Conservation (phyloP, 1,139 yeast species). For the Saccharomyces uvarum region DNA sequence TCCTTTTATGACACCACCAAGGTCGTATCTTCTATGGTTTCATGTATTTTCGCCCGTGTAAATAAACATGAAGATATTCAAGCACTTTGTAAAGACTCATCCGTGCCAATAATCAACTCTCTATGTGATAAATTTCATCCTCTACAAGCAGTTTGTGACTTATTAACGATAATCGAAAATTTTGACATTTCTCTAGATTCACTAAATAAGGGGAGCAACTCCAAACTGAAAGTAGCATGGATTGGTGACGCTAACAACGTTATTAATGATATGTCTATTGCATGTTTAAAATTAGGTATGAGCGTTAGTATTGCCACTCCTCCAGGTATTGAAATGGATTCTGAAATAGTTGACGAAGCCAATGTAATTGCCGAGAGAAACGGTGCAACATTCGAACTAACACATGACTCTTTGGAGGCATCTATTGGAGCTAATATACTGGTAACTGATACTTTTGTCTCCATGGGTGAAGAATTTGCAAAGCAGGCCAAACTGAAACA, state of each 20-base stretch:
- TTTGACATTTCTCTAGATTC: conserved; percentile 37
- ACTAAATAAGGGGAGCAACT: conserved; percentile 20
- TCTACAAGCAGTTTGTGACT: conserved; percentile 86
- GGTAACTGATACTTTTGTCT: conserved; percentile 96
- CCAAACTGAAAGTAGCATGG: conserved; percentile 75
- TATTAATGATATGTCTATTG: conserved; percentile 87
- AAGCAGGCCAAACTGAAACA: conserved; percentile 63
- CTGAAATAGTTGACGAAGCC: conserved; percentile 51
- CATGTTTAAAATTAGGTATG: conserved; percentile 79
- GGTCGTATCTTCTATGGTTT: conserved; percentile 90
- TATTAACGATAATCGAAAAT: conserved; percentile 75
- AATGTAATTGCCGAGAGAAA: conserved; percentile 43
- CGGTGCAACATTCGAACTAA: conserved; percentile 51
- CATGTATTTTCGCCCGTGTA: conserved; percentile 94
- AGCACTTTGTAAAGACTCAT: conserved; percentile 63
- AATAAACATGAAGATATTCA: conserved; percentile 75
- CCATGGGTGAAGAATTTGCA: conserved; percentile 94
- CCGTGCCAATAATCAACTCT: conserved; percentile 88
- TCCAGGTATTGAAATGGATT: conserved; percentile 54
- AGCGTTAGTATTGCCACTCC: conserved; percentile 83
- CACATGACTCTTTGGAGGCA: conserved; percentile 68
- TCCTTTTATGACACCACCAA: conserved; percentile 78
- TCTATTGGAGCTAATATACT: conserved; percentile 66
- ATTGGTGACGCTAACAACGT: conserved; percentile 96
- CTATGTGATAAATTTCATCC: conserved; percentile 92